Base-by-base conservation (phyloP, 2,329 filamentous ascomycete species). In the Talaromyces islandicus region DNA sequence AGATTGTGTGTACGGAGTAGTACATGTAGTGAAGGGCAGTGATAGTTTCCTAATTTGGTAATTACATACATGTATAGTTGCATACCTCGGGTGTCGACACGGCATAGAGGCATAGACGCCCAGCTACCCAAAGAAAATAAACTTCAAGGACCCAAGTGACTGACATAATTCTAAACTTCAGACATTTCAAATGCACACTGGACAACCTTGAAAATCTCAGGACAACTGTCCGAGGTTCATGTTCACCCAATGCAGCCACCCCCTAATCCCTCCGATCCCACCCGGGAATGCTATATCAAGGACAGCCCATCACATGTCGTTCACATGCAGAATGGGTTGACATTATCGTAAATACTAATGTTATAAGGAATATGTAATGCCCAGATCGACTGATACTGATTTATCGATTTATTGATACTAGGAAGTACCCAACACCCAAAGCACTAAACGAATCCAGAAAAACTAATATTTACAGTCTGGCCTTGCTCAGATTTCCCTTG, bases 401-500 rank as follows among this genome's bases (percentile, higher is more conserved):
- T 38, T 35, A 35, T 35, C 32, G 14, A 38, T 38, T n/a, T n/a
- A 38, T 17, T 9, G 17, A 38, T 38, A n/a, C 35, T 17, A 38
- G 17, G 35, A 3, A 7, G 14, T 38, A 38, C 14, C 7, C 35
- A 38, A 38, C 14, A 38, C 3, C 35, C 35, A 38, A 35, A 35
- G 30, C 6, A 35, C 32, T 35, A 17, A 38, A 7, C 14, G 7
- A 12, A 46, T 10, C 41, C 51, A 32, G 52, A 12, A 21, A 21
- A 30, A 17, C 50, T 32, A 30, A 51, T 43, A 25, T 29, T 48
- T 54, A 61, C 56, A 61, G 59, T 48, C 69, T 70, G 53, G 73
- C 63, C 68, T 71, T 72, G 54, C 63, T 64, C 70, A 96, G 80
- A 68, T 86, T 86, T 65, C 80, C 80, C 86, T 93, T 92, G 80